Evolutionary conservation across 805 yeast genomes (phyloP).

Genomic region (Blastobotrys muscicola): DNA sequence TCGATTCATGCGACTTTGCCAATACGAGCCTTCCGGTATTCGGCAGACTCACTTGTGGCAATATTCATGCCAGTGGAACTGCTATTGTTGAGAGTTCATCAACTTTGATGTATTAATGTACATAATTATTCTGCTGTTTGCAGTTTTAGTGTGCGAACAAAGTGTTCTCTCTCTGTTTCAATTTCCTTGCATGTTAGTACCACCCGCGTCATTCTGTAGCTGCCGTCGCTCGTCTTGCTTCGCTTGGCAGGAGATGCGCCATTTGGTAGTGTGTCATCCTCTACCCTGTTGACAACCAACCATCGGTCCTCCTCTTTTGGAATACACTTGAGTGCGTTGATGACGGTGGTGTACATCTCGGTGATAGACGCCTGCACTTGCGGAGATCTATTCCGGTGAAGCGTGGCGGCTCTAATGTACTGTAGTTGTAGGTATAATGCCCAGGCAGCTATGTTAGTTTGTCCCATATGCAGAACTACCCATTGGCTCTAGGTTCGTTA

Average conservation of each 20-base stretch:
- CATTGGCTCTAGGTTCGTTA: no score
- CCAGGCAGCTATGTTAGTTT: constrained; percentile 23
- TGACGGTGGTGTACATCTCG: constrained; percentile 18
- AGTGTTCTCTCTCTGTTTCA: no score
- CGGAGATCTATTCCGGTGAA: background rate
- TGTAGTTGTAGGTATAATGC: constrained; percentile 31
- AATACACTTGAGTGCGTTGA: constrained; percentile 23
- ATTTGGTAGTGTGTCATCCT: background rate
- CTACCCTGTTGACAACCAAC: constrained; percentile 16
- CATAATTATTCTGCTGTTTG: no score
- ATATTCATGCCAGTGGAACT: no score
- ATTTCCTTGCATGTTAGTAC: no score
- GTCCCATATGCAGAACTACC: no score
- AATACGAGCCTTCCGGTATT: no score
- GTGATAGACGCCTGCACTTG: constrained; percentile 6
- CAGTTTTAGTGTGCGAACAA: no score
- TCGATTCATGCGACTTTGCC: no score
- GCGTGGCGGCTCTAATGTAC: constrained; percentile 7
- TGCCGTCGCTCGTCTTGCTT: background rate
- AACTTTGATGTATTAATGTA: no score
- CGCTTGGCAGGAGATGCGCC: background rate
- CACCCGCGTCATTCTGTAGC: background rate
- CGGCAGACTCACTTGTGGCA: no score
- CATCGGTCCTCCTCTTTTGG: constrained; percentile 20
- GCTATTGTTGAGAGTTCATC: no score